Base-by-base conservation (phyloP, 2,329 filamentous ascomycete species). In the Pestalotiopsis sp. region DNA sequence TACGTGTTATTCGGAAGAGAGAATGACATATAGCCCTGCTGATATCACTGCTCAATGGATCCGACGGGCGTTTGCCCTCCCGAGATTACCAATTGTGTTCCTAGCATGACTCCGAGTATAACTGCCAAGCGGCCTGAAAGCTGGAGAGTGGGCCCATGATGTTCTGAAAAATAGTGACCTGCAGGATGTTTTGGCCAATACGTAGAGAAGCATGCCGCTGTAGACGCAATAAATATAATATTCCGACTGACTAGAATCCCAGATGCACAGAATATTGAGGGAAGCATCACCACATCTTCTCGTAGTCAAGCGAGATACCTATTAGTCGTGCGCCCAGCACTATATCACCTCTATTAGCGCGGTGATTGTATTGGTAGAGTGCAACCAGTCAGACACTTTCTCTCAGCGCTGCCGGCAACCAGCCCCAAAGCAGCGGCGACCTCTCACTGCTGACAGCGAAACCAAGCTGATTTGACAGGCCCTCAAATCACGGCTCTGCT, bases 61-160 rank as follows among this genome's bases (percentile, higher is more conserved):
- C 45, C 45, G 65, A 67, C 68, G 65, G 68, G 66, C 66, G 57
- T 49, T 69, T 52, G 67, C 25, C 67, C 67, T 57, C 12, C 67
- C 52, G 59, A 69, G 63, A 63, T 62, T 64, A 49, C 31, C 49
- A 20, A 52, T 2, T 52, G n/a, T 59, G n/a, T 41, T 36, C 60
- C 36, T 23, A 17, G 64, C 59, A 36, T 63, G 27, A 27, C 27
- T 38, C 6, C 63, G 17, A n/a, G 9, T 36, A 23, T 52, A 25
- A 36, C 4, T 52, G 45, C 45, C 45, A 52, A 52, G 45, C 17
- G 9, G 17, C 20, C 45, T 52, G 17, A 20, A 52, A 20, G 45
- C 5, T 52, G 11, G 45, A 52, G 45, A 20, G 45, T 52, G 45
- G 45, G 45, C 45, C 45, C 6, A 52, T 20, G 45, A 52, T 52